Percentiles rank a stretch among this genome's conserved stretches.
Evolutionary conservation across 352 stramenopile genomes (phyloP).

Genomic region (Phytophthora cajani): DNA sequence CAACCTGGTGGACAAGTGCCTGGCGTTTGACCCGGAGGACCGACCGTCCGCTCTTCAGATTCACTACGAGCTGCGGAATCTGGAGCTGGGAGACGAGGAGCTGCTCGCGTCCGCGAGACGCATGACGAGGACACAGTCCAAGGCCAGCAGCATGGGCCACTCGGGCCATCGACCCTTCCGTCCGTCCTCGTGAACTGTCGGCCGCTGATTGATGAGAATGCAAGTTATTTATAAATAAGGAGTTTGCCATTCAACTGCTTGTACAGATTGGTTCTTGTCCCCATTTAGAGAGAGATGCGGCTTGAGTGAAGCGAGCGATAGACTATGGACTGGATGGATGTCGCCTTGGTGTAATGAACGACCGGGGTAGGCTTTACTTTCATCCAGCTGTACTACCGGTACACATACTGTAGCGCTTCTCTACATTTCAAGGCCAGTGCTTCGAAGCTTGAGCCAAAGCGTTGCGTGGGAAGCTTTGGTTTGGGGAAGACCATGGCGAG

Average conservation of each 20-base stretch:
- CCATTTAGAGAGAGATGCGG: background rate
- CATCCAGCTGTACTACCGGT: background rate
- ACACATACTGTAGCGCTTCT: background rate
- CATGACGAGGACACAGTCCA: slow-evolving; percentile 33
- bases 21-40: slow-evolving; percentile 56
- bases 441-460: background rate
- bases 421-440: background rate
- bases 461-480: background rate
- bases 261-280: background rate
- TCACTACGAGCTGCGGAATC: slow-evolving; percentile 68
- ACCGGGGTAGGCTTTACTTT: background rate
- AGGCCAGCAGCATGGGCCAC: slow-evolving; percentile 20
- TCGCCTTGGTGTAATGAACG: background rate
- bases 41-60: slow-evolving; percentile 71
- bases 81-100: slow-evolving; percentile 37
- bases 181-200: slow-evolving; percentile 9
- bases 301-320: background rate
- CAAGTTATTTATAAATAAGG: slow-evolving; percentile 44
- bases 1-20: slow-evolving; percentile 55
- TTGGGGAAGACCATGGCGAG: background rate
- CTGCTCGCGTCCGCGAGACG: slow-evolving; percentile 30
- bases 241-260: background rate
- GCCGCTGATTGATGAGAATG: background rate
- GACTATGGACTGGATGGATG: background rate
- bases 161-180: slow-evolving; percentile 23